Evolutionary conservation across 495 filamentous ascomycete species (phyloP).

Genomic region (Xanthoparmelia taractica): DNA sequence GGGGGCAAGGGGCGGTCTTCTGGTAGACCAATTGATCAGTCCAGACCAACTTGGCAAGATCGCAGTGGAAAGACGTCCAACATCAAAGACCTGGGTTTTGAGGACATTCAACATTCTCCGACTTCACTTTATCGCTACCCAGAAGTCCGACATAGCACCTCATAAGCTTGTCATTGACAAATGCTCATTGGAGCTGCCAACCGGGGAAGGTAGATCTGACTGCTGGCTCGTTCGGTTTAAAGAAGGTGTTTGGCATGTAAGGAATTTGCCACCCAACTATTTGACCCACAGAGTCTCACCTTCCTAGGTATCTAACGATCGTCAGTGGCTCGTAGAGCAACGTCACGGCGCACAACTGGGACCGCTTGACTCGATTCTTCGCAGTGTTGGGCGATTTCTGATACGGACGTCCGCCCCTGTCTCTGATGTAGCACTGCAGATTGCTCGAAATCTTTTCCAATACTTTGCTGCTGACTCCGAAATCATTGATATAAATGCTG

Average conservation of each 20-base stretch:
- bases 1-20: conserved; percentile 43
- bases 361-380: conserved; percentile 44
- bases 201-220: neutral
- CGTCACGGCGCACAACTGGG: conserved; percentile 36
- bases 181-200: conserved; percentile 2
- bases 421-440: conserved; percentile 40
- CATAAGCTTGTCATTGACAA: conserved; percentile 18
- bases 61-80: conserved; percentile 24
- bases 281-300: conserved; percentile 1
- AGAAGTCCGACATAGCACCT: neutral
- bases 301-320: conserved; percentile 7
- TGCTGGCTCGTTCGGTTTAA: conserved; percentile 24
- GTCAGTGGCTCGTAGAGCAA: neutral
- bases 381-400: conserved; percentile 37
- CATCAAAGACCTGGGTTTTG: conserved; percentile 28
- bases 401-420: conserved; percentile 34
- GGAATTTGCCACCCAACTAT: neutral
- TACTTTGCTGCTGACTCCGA: conserved; percentile 52
- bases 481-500: conserved; percentile 26
- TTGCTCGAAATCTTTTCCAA: conserved; percentile 52
- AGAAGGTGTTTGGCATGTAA: conserved; percentile 25
- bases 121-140: conserved; percentile 30
- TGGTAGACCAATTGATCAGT: conserved; percentile 39
- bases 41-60: conserved; percentile 42
- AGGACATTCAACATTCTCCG: conserved; percentile 36